Evolutionary conservation across 202 grass and related monocot genomes (phyloP), one percentile per base, ranked within the genome.

Genomic region (Setaria viridis): DNA sequence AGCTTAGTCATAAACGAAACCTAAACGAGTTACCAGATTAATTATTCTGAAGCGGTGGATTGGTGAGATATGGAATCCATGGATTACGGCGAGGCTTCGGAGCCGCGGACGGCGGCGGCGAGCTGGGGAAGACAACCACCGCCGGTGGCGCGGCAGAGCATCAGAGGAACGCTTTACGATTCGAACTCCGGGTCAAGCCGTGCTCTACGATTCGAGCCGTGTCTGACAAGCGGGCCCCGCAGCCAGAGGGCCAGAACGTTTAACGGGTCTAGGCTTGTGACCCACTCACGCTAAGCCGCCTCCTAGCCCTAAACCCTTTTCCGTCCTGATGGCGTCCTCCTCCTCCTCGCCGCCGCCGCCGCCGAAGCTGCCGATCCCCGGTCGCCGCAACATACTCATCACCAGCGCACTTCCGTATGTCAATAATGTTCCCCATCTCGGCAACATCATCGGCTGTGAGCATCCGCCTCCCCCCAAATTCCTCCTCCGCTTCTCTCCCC

Each of bases 381-480:
- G 87, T 48, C 91, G 89, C 59, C 91, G 91, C 12, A 97, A 97
- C 76, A 76, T 97, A 80, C 89, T 97, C 43, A 90, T 97, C 87
- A 97, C 94, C 16, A 94, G 91, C 69, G 94, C 94, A 29, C 48
- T 97, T 49, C 94, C 94, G n/a, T 97, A 97, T 49, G 91, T 97
- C 80, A 97, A 97, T 78, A 97, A 97, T 48, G 89, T 94, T 11
- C 91, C 89, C 51, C 94, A 97, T 72, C 94, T 97, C 11, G 94
- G 91, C 47, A 93, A 97, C 82, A 97, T 97, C 87, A 97, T 97
- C 67, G 91, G 94, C 74, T 97, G 94, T 94, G 86, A 91, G 77
- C 70, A 62, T 19, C 80, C 17, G 55, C 57, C 79, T 32, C 39
- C 6, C 79, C 13, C 50, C 67, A n/a, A 77, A 16, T 85, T 59